Conservation (phyloP, 352 stramenopile species). For the Peronospora tabacina region DNA sequence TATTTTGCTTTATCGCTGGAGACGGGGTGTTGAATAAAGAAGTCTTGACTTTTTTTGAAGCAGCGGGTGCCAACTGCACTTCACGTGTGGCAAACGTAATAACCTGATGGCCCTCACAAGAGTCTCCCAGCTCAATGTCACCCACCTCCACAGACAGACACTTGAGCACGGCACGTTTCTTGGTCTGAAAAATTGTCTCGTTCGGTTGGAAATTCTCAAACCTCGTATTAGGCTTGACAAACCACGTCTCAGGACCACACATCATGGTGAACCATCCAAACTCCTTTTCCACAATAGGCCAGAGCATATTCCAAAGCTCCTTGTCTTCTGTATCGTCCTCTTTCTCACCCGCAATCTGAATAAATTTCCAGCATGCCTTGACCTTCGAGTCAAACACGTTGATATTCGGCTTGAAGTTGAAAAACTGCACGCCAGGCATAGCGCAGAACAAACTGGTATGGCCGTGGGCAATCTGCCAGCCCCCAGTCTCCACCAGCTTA, state of each 20-base stretch:
- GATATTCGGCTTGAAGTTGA: constrained; percentile 77
- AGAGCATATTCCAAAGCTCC: constrained; percentile 58
- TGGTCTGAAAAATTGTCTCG: constrained; percentile 75
- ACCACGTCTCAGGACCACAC: constrained; percentile 62
- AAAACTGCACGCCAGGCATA: constrained; percentile 73
- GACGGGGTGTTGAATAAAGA: constrained; percentile 38
- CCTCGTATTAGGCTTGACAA: constrained; percentile 58
- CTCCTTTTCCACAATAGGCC: constrained; percentile 47
- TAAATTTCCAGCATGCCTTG: constrained; percentile 78
- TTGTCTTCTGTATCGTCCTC: constrained; percentile 23
- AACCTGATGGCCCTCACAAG: constrained; percentile 50
- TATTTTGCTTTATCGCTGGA: constrained; percentile 26
- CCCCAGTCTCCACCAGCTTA: constrained; percentile 36
- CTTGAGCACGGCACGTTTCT: constrained; percentile 64
- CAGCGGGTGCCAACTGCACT: constrained; percentile 11
- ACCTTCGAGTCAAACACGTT: constrained; percentile 75
- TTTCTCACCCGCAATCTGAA: constrained; percentile 31
- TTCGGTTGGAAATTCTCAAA: constrained; percentile 69
- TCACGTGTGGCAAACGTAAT: constrained; percentile 39
- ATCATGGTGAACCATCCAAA: constrained; percentile 73
- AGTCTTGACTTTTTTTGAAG: constrained; percentile 26
- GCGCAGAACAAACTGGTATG: constrained; percentile 57
- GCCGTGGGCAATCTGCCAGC: constrained; percentile 59
- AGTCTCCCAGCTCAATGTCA: constrained; percentile 57
- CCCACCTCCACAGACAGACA: constrained; percentile 46